phyloP scores from a whole-genome alignment of 108 stramenopile species.

The Cyclotella choctawhatcheeana region DNA sequence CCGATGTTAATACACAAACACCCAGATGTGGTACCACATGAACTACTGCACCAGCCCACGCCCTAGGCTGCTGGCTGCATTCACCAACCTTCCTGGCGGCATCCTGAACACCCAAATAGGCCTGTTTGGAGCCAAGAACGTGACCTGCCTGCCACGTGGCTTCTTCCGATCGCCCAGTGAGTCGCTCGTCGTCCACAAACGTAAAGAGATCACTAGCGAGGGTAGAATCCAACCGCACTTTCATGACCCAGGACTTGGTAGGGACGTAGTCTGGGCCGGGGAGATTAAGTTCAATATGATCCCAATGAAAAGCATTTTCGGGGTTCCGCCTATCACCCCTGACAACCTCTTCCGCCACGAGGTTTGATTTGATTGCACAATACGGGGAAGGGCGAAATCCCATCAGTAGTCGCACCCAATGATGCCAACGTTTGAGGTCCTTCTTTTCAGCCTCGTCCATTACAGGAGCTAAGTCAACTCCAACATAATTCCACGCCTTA shows the following conservation, averaged over 20 bases:
- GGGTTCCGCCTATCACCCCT: slow-evolving; percentile 21
- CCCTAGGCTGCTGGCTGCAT: slow-evolving; percentile 11
- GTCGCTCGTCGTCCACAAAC: slow-evolving; percentile 47
- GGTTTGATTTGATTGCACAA: slow-evolving; percentile 22
- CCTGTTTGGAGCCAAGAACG: background rate
- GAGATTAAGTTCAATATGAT: background rate
- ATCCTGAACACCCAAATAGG: slow-evolving; percentile 50
- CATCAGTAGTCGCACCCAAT: slow-evolving; percentile 36
- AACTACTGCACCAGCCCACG: slow-evolving; percentile 36
- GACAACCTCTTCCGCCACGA: slow-evolving; percentile 28
- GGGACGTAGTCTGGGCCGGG: slow-evolving; percentile 1
- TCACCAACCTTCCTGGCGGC: slow-evolving; percentile 40
- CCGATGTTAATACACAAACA: slow-evolving; percentile 16
- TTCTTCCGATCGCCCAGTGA: slow-evolving; percentile 13
- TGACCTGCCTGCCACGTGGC: slow-evolving; percentile 8
- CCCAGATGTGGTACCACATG: background rate
- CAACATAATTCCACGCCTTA: background rate
- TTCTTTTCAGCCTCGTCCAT: background rate
- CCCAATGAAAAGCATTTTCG: slow-evolving; percentile 28
- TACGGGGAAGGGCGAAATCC: slow-evolving; percentile 42
- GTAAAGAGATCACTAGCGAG: slow-evolving; percentile 32
- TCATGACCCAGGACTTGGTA: slow-evolving; percentile 10
- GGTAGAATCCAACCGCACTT: slow-evolving; percentile 6
- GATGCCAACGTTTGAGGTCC: slow-evolving; percentile 9
- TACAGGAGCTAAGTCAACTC: slow-evolving; percentile 15